Evolutionary conservation across 495 filamentous ascomycete genomes (phyloP).

Genomic region (Staphylotrichum tortipilum): DNA sequence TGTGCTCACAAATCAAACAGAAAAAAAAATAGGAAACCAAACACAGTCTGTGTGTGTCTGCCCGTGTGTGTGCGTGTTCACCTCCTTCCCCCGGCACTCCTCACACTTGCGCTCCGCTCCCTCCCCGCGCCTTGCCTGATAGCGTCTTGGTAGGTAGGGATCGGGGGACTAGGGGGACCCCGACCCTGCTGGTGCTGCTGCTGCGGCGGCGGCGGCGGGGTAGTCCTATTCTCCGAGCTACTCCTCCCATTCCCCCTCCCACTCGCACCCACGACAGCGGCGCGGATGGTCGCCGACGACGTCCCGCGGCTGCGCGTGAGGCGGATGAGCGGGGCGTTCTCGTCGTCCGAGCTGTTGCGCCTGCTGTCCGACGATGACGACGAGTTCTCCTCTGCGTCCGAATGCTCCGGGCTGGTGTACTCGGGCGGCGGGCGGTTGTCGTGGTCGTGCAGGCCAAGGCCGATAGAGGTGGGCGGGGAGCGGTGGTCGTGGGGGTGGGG

Average conservation of each 20-base stretch:
- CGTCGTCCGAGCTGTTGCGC: constrained; percentile 42
- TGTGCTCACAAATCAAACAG: background rate
- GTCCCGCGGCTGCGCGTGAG: constrained; percentile 32
- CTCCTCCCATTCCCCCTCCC: constrained; percentile 27
- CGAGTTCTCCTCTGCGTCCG: no score
- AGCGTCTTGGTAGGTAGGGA: constrained; percentile 62
- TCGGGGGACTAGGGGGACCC: constrained; percentile 38
- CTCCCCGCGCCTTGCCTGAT: constrained; percentile 43
- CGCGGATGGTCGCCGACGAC: constrained; percentile 38
- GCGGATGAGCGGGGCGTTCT: constrained; percentile 31
- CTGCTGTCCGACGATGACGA: constrained; percentile 37
- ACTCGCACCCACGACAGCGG: no score
- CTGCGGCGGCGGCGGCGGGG: background rate
- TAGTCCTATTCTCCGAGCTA: constrained; percentile 5
- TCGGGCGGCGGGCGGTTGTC: constrained; percentile 56
- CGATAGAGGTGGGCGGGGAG: constrained; percentile 23
- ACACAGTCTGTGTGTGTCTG: no score
- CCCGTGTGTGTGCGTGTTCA: no score
- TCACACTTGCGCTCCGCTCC: constrained; percentile 32
- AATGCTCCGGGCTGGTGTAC: constrained; percentile 61
- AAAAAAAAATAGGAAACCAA: no score
- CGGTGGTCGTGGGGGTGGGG: constrained; percentile 26
- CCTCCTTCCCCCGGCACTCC: constrained; percentile 4
- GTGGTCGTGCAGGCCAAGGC: constrained; percentile 25
- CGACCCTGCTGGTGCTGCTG: constrained; percentile 4